Evolutionary conservation across 2,329 filamentous ascomycete genomes (phyloP), one percentile per base, ranked within the genome.

Genomic region (Colletotrichum sp.): DNA sequence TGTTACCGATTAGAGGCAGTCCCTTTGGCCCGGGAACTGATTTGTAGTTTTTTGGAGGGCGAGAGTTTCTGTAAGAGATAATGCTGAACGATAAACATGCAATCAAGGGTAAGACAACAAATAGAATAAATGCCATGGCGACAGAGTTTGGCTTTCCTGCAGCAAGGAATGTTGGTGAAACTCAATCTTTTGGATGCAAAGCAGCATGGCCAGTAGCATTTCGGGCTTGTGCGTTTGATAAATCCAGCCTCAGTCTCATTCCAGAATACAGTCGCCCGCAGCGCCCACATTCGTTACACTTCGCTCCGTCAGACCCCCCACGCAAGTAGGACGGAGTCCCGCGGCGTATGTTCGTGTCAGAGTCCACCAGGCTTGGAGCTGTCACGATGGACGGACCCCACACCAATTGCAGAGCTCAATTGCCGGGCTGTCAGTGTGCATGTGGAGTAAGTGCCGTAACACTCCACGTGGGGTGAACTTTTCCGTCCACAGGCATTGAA

Each of bases 391-490:
- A 32, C 18, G n/a, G 28, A 66, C 68, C 36, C 61, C 36, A 66
- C 61, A 32, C 34, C 26, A 32, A 30, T 26, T 30, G n/a, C 26
- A 30, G 34, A 28, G 16, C 28, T 58, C 48, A 38, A 43, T 60
- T 72, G 32, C 69, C n/a, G 38, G 28, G 34, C 56, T 15, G 6
- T 32, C 36, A 13, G 36, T 18, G 48, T 18, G 30, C 36, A 24
- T 66, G 66, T 62, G 55, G 72, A 71, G 72, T 66, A 66, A 48
- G n/a, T 34, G 21, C 58, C 28, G 43, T 38, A 30, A 62, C 58
- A 70, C 62, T 66, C 61, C 21, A 71, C 55, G 72, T 75, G 72
- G 72, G 68, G 62, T 71, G 69, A 64, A 55, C 36, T 55, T 73
- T 62, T 36, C 18, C 58, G 58, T 30, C 18, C 16, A 34, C 32